Base-by-base conservation (phyloP, 352 stramenopile genomes). In the Pythium utonaiense region DNA sequence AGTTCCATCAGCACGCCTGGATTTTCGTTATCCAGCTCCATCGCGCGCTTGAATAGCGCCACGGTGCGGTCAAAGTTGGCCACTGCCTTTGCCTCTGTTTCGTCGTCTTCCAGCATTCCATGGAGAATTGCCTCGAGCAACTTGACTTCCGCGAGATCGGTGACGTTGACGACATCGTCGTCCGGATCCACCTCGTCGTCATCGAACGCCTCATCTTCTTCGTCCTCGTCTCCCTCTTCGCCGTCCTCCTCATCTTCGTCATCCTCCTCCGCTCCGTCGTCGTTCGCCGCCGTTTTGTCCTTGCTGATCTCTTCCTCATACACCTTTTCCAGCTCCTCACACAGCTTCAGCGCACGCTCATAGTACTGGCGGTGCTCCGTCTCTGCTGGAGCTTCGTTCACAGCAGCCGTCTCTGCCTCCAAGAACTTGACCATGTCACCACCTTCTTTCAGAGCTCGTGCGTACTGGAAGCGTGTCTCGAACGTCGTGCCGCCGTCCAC, bases 401-500 rank as follows among this genome's bases (percentile, higher is more conserved):
- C 24, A 13, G 24, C 45, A 17, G 42, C 45, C 7, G 17, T 45
- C 3, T 70, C 61, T 10, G 42, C 41, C 36, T 84, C 64, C 24
- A 88, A 63, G 38, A 88, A 84, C 21, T 74, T 60, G 60, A 91
- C 74, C 38, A 94, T 57, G 48, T 87, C 75, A n/a, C 73, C 78
- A n/a, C 73, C 79, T 64, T 86, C 75, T 38, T 81, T 81, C 25
- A 94, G 63, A n/a, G 84, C 82, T 30, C 89, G 89, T 21, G 84
- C 80, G 51, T 72, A 83, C 64, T 94, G 84, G 60, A 94, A 92
- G 22, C 69, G 70, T 41, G 82, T 89, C 70, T 94, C 84, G 53
- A 94, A 94, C 16, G 77, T 89, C 16, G 83, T 91, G 22, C 82
- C 80, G 45, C 79, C 83, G 42, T 94, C 84, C 65, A 94, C 78